Evolutionary conservation across 2,329 filamentous ascomycete genomes (phyloP).

Genomic region (Neurospora sp.): DNA sequence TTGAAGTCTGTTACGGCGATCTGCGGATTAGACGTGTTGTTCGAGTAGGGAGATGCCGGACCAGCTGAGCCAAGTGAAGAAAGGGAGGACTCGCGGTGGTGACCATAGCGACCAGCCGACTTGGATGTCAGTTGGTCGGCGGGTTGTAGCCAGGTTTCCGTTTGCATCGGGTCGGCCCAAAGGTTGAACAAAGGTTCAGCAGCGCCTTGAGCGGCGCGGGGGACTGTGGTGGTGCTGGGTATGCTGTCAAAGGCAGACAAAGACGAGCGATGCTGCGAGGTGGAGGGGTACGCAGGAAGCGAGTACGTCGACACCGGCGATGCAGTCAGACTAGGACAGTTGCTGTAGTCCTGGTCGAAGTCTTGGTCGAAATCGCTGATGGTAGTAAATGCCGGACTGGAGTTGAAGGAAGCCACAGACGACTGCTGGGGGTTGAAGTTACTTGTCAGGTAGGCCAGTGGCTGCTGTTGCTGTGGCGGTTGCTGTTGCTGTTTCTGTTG

Average conservation of each 20-base stretch:
- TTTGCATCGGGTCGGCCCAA: constrained; percentile 24
- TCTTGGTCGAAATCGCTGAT: constrained; percentile 13
- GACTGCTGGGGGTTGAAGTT: constrained; percentile 11
- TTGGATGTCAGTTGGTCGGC: constrained; percentile 29
- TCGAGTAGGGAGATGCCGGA: constrained; percentile 48
- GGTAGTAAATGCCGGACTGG: constrained; percentile 6
- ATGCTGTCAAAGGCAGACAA: constrained; percentile 25
- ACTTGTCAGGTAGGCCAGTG: constrained; percentile 11
- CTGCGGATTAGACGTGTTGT: constrained; percentile 46
- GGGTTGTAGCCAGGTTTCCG: constrained; percentile 29
- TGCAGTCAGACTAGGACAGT: constrained; percentile 18
- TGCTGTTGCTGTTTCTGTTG: constrained; percentile 16
- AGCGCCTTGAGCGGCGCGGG: constrained; percentile 11
- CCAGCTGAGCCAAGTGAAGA: constrained; percentile 51
- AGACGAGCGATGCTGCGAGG: constrained; percentile 9
- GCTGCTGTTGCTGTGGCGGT: constrained; percentile 20
- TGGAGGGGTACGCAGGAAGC: constrained; percentile 16
- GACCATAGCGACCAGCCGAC: constrained; percentile 29
- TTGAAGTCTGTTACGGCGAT: constrained; percentile 44
- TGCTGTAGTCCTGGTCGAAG: constrained; percentile 13
- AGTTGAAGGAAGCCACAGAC: constrained; percentile 5
- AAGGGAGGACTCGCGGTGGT: constrained; percentile 51
- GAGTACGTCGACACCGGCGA: constrained; percentile 22
- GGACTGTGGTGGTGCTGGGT: constrained; percentile 19
- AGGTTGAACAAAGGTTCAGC: constrained; percentile 14